Evolutionary conservation across 257 asterid species (phyloP).

Genomic region (Haberlea rhodopensis): DNA sequence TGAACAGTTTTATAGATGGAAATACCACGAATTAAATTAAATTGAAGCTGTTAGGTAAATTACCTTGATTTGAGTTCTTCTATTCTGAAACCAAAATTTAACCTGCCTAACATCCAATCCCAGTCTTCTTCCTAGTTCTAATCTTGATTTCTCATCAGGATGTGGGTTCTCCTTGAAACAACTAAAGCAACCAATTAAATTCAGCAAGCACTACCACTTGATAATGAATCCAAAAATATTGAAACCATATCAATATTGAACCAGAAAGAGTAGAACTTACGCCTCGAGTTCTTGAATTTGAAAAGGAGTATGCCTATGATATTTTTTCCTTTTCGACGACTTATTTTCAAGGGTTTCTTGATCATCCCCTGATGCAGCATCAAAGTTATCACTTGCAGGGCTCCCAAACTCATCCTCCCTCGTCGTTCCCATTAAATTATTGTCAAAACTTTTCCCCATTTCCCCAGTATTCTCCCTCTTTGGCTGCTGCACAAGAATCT

Average conservation of each 20-base stretch:
- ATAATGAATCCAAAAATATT: not conserved
- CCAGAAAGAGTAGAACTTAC: slow-evolving; percentile 31
- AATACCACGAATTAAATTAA: not conserved
- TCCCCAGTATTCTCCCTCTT: slow-evolving; percentile 74
- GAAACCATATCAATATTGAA: not conserved
- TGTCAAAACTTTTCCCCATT: slow-evolving; percentile 45
- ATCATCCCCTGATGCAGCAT: slow-evolving; percentile 70
- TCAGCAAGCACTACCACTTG: not conserved
- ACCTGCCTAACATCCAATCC: slow-evolving; percentile 71
- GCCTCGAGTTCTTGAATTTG: slow-evolving; percentile 89
- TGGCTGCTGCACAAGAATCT: slow-evolving; percentile 46
- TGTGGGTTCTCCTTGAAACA: slow-evolving; percentile 85
- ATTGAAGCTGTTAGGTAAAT: slow-evolving; percentile 6
- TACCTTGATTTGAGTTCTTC: slow-evolving; percentile 95
- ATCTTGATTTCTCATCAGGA: slow-evolving; percentile 80
- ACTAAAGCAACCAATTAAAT: slow-evolving; percentile 31
- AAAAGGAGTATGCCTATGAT: slow-evolving; percentile 62
- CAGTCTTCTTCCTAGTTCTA: slow-evolving; percentile 64
- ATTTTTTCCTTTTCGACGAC: slow-evolving; percentile 49
- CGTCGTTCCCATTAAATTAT: slow-evolving; percentile 32
- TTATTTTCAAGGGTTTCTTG: slow-evolving; percentile 38
- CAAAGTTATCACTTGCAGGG: slow-evolving; percentile 69
- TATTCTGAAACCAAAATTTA: slow-evolving; percentile 89
- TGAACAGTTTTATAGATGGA: not conserved
- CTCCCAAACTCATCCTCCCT: slow-evolving; percentile 63